Conservation (phyloP, 768 basidiomycete genomes). For the Cystobasidium tubakii region DNA sequence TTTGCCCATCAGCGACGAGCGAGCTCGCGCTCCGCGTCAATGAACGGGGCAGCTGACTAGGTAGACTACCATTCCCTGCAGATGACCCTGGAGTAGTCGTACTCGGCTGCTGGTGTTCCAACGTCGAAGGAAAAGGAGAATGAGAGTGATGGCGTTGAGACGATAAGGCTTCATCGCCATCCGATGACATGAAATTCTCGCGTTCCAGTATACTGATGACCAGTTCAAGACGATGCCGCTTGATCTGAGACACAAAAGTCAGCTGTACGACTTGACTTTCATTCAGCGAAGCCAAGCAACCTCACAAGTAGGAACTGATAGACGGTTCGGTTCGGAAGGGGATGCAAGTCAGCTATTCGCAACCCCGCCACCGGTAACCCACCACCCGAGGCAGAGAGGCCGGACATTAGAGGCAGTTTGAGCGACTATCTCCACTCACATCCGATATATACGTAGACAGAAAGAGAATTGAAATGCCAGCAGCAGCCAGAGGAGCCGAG, state of each 20-base stretch:
- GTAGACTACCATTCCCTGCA: background rate
- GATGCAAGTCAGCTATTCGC: background rate
- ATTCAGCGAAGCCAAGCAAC: too few relatives aligned
- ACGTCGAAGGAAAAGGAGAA: background rate
- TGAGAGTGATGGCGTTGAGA: background rate
- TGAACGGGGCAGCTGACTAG: background rate
- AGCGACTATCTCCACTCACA: too few relatives aligned
- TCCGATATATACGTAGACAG: slow-evolving; percentile 77
- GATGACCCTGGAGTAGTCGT: background rate
- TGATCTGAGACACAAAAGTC: slow-evolving; percentile 6
- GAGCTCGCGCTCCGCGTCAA: background rate
- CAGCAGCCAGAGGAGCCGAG: slow-evolving; percentile 67
- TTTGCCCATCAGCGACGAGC: background rate
- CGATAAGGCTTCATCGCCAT: slow-evolving; percentile 5
- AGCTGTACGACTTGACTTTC: background rate
- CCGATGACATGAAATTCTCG: slow-evolving; percentile 6
- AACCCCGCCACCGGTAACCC: background rate
- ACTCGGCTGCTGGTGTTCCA: background rate
- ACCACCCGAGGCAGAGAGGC: too few relatives aligned
- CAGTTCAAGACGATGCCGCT: slow-evolving; percentile 32
- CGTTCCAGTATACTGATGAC: slow-evolving; percentile 35
- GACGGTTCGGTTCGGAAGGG: background rate
- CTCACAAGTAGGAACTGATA: background rate
- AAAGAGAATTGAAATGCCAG: slow-evolving; percentile 73
- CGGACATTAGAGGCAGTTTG: too few relatives aligned